Evolutionary conservation across 768 basidiomycete genomes (phyloP), one percentile per base, ranked within the genome.

Genomic region (Termitomyces sp.): DNA sequence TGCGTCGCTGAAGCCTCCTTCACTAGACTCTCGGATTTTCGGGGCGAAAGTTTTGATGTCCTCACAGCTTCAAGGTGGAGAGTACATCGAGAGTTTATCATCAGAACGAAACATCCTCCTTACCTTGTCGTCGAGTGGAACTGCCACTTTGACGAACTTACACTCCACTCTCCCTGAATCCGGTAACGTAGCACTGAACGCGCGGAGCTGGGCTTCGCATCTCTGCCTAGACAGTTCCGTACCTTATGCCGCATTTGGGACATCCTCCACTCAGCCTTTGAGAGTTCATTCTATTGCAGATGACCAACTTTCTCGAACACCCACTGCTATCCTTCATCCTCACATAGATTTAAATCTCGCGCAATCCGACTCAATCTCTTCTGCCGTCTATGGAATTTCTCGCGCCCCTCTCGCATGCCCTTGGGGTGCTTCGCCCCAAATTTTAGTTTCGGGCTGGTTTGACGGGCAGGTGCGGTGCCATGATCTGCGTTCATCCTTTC

Each of bases 361-460:
- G 57, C 54, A 42, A 65, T 69, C 68, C 34, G 57, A 51, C 13
- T 58, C 64, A 39, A 62, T 70, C 8, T 67, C 63, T 4, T 81
- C 84, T 34, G 88, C 91, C 1, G 91, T 91, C 10, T 93, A 92
- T 72, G 87, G 82, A 43, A 82, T 94, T 67, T 74, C 83, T 8
- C 75, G 74, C 26, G 82, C 83, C 7, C 86, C 89, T 0, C 76
- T 78, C 0, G 77, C 82, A 27, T 85, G 86, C 22, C 82, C 86
- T 1, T 85, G 87, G 80, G 90, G 91, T 4, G 72, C 81, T 2
- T 88, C 89, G 3, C 83, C 88, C 18, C 79, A 90, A 64, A 80
- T 91, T 20, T 56, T 94, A 24, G 78, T 91, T 37, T 87, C 89
- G 1, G 92, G 90, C 1, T 93, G 91, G 90, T 93, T 84, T 69